Conservation (phyloP, 2,329 filamentous ascomycete genomes). For the Fusarium anthophilum region DNA sequence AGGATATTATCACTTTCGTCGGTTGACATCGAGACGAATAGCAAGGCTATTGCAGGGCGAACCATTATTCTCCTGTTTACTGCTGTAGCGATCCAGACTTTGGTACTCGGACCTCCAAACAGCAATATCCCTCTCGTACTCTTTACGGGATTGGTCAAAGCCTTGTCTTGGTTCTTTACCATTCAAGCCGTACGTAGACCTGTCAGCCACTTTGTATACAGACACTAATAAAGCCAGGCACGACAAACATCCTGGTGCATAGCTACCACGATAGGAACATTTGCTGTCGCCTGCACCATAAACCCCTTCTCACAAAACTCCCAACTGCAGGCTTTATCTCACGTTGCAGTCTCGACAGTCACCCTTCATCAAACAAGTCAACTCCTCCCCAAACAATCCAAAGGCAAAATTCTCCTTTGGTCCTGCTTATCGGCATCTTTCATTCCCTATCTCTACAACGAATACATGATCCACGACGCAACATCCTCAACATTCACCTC, state of each 20-base stretch:
- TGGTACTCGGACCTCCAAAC: conserved; percentile 39
- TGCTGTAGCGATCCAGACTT: conserved; percentile 24
- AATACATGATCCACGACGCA: conserved; percentile 34
- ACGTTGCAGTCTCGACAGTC: conserved; percentile 43
- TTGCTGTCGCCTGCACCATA: conserved; percentile 44
- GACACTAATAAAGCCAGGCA: conserved; percentile 34
- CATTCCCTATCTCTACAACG: conserved; percentile 44
- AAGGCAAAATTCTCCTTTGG: conserved; percentile 44
- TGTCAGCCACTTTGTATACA: fast-evolving
- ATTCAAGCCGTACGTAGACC: conserved; percentile 44
- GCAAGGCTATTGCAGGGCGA: conserved; percentile 39
- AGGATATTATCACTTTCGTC: neutral
- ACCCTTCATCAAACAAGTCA: conserved; percentile 45
- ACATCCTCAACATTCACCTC: conserved; percentile 18
- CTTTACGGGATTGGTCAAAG: conserved; percentile 44
- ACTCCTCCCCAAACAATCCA: conserved; percentile 46
- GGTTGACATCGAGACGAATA: conserved; percentile 40
- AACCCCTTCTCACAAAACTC: conserved; percentile 44
- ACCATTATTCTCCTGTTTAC: conserved; percentile 28
- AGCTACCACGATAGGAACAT: conserved; percentile 45
- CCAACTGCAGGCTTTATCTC: conserved; percentile 38
- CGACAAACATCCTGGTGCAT: conserved; percentile 46
- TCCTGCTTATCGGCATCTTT: conserved; percentile 43
- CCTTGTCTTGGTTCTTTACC: conserved; percentile 48
- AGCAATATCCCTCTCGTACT: conserved; percentile 24